phyloP scores from a whole-genome alignment of 2,329 filamentous ascomycete genomes.

The Clonostachys sp. region DNA sequence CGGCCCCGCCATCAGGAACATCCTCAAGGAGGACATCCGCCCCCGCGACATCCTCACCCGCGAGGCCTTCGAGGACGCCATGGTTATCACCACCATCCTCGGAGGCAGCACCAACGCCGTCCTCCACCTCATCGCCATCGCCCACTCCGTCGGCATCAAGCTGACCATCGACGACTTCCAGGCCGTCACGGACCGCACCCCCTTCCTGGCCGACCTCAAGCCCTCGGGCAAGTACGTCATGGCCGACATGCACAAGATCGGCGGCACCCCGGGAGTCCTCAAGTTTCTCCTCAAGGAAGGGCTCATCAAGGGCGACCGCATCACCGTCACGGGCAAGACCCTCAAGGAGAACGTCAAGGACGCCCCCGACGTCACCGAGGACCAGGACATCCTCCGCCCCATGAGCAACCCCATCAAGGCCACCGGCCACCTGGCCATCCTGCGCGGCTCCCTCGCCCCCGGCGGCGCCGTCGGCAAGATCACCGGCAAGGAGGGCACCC shows the following conservation, averaged over 20 bases:
- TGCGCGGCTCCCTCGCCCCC: conserved; percentile 80
- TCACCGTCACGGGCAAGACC: conserved; percentile 86
- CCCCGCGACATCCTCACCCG: conserved; percentile 76
- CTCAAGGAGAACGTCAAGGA: conserved; percentile 77
- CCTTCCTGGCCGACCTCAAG: conserved; percentile 79
- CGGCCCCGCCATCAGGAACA: conserved; percentile 68
- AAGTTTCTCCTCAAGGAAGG: conserved; percentile 83
- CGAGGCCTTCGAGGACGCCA: conserved; percentile 79
- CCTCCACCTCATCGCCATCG: conserved; percentile 79
- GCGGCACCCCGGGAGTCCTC: conserved; percentile 81
- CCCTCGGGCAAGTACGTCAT: conserved; percentile 86
- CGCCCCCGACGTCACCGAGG: conserved; percentile 68
- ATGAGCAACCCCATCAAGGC: conserved; percentile 80
- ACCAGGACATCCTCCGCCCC: conserved; percentile 78
- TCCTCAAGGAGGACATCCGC: conserved; percentile 72
- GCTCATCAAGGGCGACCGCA: conserved; percentile 72
- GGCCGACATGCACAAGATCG: conserved; percentile 78
- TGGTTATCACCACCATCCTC: conserved; percentile 77
- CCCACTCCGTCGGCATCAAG: conserved; percentile 75
- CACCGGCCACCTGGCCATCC: conserved; percentile 84
- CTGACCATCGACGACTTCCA: conserved; percentile 87
- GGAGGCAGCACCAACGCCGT: conserved; percentile 85
- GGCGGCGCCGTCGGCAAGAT: conserved; percentile 89
- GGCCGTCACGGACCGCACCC: conserved; percentile 70
- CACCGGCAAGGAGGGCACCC: conserved; percentile 87